A percentile compares a stretch with the other conserved stretches of the same genome.
These are phyloP conservation scores for Phytophthora podocarpi DNA, from an alignment of 352 stramenopile genomes.

Conservation along the genomic window DNA sequence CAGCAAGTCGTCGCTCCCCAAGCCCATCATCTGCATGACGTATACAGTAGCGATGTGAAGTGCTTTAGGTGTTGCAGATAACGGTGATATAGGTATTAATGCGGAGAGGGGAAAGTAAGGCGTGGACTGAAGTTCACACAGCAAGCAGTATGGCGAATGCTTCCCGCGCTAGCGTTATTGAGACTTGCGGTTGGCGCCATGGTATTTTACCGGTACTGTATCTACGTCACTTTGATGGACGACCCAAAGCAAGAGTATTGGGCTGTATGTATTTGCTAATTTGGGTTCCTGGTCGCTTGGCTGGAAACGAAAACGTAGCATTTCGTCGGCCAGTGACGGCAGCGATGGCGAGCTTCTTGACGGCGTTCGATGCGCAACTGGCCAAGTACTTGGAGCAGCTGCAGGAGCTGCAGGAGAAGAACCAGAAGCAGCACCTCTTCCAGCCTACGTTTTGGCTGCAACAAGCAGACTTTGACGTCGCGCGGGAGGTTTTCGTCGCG, in stretches of 20 bases:
- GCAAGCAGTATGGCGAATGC: not conserved
- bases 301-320: constrained; percentile 1
- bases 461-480: constrained; percentile 77
- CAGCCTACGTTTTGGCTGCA: constrained; percentile 82
- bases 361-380: constrained; percentile 60
- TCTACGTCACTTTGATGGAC: not conserved
- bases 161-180: not conserved
- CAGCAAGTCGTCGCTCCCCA: constrained; percentile 26
- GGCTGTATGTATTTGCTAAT: not conserved
- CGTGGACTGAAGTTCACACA: not conserved
- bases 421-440: constrained; percentile 61
- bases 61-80: no score
- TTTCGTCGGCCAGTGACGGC: constrained; percentile 28
- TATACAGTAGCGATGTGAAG: not conserved
- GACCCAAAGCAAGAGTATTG: not conserved
- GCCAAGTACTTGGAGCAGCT: constrained; percentile 60
- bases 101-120: not conserved
- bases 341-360: constrained; percentile 60
- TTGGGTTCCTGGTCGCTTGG: not conserved
- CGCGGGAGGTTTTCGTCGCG: constrained; percentile 80
- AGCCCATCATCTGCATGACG: constrained; percentile 22
- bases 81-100: not conserved
- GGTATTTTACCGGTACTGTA: constrained; percentile 7
- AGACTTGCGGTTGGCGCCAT: no score
- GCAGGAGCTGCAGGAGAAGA: constrained; percentile 61